Conservation (phyloP, 192 early-diverging fungal genomes). For the Backusella australiensis region DNA sequence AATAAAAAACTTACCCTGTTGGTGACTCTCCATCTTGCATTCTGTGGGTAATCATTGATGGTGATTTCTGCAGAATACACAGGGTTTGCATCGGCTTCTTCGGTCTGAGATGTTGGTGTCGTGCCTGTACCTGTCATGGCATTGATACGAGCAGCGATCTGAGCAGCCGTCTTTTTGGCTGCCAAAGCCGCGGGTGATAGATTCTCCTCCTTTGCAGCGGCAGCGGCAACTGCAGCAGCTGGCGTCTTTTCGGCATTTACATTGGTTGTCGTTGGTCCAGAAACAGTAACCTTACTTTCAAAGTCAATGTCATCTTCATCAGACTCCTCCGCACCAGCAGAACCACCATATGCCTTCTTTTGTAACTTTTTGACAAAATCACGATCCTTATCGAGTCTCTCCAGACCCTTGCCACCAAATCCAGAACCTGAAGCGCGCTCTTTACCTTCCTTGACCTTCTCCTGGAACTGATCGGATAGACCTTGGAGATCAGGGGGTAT, state of each 20-base stretch:
- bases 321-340: conserved; percentile 60
- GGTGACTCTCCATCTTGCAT: conserved; percentile 94
- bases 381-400: conserved; percentile 90
- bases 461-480: conserved; percentile 75
- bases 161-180: conserved; percentile 47
- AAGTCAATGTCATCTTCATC: conserved; percentile 56
- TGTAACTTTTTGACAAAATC: conserved; percentile 89
- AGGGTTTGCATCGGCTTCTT: conserved; percentile 35
- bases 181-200: conserved; percentile 24
- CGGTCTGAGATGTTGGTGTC: neutral
- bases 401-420: conserved; percentile 97
- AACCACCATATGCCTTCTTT: conserved; percentile 78
- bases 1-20: conserved; percentile 61
- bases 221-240: conserved; percentile 25
- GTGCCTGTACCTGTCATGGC: conserved; percentile 43
- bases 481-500: conserved; percentile 77
- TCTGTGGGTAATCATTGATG: conserved; percentile 97
- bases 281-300: conserved; percentile 33
- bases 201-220: conserved; percentile 13
- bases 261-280: neutral
- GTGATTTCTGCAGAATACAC: conserved; percentile 83
- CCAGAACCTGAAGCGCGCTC: conserved; percentile 72
- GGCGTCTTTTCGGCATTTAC: conserved; percentile 34
- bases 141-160: conserved; percentile 58
- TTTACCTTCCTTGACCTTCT: conserved; percentile 76